Base-by-base conservation (phyloP, 352 stramenopile species). In the Pythium phragmitis region DNA sequence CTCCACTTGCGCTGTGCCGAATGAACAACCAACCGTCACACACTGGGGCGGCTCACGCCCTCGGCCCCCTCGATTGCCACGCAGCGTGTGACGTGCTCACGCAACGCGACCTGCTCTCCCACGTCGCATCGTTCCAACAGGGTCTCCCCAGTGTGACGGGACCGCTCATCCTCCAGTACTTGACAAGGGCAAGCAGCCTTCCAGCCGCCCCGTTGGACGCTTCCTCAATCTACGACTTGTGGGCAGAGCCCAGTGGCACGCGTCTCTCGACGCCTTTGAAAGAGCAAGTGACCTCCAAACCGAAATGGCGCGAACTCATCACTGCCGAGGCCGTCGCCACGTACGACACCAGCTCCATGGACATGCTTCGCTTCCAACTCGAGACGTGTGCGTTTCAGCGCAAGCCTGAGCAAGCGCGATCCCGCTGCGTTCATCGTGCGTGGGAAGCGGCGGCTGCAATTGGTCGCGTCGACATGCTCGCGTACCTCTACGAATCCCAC, bases 81-180 rank as follows among this genome's bases (percentile, higher is more conserved):
- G 42, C 42, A 17, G n/a, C 42, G 42, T 11, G 8, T n/a, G n/a
- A 26, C 23, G 53, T 60, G 21, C 39, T 60, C 53, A 51, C 53
- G 39, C 53, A 60, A 39, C 37, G 17, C 1, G 3, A 8, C 12
- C 19, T 60, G 23, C 53, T 51, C 9, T 14, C 26, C 23, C 53
- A 39, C 23, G 41, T 60, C 41, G 28, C 39, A 9, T 60, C 53
- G 7, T 60, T 60, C 53, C 53, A 60, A 13, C 53, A 36, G 19
- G 53, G 53, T 17, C 37, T 51, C 9, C 53, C 53, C 13, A 13
- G 21, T 14, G 53, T 41, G 37, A 34, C 39, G 7, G 53, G 21
- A 26, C 53, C 39, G 53, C 39, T 60, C 6, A 9, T 43, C n/a
- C 16, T 16, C 26, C 49, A 28, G 9, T 39, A 39, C 47, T 23